These are phyloP conservation scores for Penicillium griseofulvum DNA, from an alignment of 2,329 filamentous ascomycete species.

Conservation along the genomic window DNA sequence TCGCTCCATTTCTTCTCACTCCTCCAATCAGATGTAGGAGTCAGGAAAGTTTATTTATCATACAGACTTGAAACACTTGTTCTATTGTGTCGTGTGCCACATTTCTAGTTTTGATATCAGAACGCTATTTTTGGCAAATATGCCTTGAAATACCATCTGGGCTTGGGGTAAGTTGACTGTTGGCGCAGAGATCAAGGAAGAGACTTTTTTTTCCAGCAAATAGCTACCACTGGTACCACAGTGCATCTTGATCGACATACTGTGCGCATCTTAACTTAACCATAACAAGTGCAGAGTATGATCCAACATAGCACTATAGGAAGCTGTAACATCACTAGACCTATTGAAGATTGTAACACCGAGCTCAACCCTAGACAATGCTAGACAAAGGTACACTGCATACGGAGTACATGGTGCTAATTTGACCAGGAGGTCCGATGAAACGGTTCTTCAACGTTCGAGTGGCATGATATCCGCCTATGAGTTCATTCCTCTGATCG, in stretches of 20 bases:
- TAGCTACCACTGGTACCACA: constrained; percentile 4
- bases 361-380: no score
- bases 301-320: neutral
- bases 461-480: neutral
- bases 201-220: neutral
- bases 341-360: no score
- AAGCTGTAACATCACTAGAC: neutral
- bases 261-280: neutral
- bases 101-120: neutral
- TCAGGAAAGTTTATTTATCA: neutral
- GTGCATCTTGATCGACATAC: neutral
- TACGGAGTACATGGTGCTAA: no score
- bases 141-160: neutral
- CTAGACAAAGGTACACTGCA: no score
- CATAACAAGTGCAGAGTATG: neutral
- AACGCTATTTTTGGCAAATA: neutral
- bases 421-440: neutral
- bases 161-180: neutral
- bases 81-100: neutral
- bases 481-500: neutral
- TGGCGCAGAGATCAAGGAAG: neutral
- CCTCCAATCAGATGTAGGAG: no score
- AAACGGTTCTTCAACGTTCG: no score
- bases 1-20: neutral
- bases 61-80: no score